These are phyloP conservation scores for Erythrophleum ivorense DNA, from an alignment of 331 rosid species.

Conservation along the genomic window DNA sequence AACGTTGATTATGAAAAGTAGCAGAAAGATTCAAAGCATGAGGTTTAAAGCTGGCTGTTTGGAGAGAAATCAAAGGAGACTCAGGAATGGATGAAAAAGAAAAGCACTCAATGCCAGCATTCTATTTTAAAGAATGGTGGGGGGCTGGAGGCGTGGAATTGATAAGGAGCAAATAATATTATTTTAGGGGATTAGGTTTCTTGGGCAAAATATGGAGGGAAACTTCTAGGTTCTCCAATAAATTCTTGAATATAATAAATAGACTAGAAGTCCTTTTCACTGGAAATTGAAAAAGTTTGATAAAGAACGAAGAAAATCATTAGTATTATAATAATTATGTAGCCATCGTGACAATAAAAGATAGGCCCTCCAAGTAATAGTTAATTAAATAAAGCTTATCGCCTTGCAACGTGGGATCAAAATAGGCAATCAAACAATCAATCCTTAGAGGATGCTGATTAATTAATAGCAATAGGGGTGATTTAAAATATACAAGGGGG, in stretches of 20 bases:
- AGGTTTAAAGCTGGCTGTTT: slow-evolving; percentile 7
- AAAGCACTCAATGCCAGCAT: slow-evolving; percentile 34
- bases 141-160: slow-evolving; percentile 10
- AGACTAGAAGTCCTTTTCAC: slow-evolving; percentile 34
- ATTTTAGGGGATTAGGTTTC: slow-evolving; percentile 44
- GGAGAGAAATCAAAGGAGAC: slow-evolving; percentile 41
- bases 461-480: background rate
- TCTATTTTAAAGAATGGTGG: slow-evolving; percentile 14
- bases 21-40: slow-evolving; percentile 35
- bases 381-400: slow-evolving; percentile 15
- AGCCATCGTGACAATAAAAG: background rate
- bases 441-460: background rate
- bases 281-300: slow-evolving; percentile 20
- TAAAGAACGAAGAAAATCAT: slow-evolving; percentile 16
- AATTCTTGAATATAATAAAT: slow-evolving; percentile 5
- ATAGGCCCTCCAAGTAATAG: background rate
- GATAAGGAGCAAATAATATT: slow-evolving; percentile 25
- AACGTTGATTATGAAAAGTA: slow-evolving; percentile 5
- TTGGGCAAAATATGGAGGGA: slow-evolving; percentile 21
- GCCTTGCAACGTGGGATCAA: background rate
- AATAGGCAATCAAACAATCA: slow-evolving; percentile 5
- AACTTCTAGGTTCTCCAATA: slow-evolving; percentile 24
- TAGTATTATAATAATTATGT: background rate
- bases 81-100: slow-evolving; percentile 26
- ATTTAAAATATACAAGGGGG: background rate